These are phyloP conservation scores for Fusarium mangiferae DNA, from an alignment of 2,329 filamentous ascomycete genomes.

Conservation along the genomic window DNA sequence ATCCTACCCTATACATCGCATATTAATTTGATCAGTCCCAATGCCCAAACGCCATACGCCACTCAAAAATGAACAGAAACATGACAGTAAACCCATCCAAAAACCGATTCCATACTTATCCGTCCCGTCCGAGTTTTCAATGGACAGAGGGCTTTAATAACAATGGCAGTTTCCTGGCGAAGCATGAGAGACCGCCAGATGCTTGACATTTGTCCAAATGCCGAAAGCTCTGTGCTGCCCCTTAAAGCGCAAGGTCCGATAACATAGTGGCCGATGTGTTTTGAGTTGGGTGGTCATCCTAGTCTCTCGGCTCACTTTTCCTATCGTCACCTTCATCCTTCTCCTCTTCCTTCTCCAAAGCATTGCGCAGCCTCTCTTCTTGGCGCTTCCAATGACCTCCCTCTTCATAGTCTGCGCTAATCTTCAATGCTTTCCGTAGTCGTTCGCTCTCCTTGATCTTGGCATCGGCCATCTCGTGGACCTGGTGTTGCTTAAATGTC, in stretches of 20 bases:
- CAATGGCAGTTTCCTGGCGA: neutral
- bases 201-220: neutral
- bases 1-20: constrained; percentile 23
- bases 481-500: constrained; percentile 88
- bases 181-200: neutral
- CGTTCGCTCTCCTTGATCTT: constrained; percentile 97
- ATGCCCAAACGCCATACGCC: constrained; percentile 22
- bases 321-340: constrained; percentile 53
- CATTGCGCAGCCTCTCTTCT: constrained; percentile 71
- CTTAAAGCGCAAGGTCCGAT: neutral
- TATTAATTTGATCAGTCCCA: neutral
- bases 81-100: neutral
- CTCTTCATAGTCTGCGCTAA: constrained; percentile 86
- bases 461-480: constrained; percentile 94
- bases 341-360: constrained; percentile 55
- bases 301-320: constrained; percentile 37
- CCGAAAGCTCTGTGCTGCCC: neutral
- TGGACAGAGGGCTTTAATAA: neutral
- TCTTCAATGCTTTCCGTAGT: constrained; percentile 85
- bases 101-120: neutral
- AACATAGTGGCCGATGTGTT: neutral
- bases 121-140: no score
- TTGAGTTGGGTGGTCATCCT: no score
- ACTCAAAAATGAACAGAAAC: neutral
- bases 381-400: constrained; percentile 87